These are phyloP conservation scores for Secale cereale DNA, from an alignment of 176 grass and related monocot genomes.

Conservation along the genomic window DNA sequence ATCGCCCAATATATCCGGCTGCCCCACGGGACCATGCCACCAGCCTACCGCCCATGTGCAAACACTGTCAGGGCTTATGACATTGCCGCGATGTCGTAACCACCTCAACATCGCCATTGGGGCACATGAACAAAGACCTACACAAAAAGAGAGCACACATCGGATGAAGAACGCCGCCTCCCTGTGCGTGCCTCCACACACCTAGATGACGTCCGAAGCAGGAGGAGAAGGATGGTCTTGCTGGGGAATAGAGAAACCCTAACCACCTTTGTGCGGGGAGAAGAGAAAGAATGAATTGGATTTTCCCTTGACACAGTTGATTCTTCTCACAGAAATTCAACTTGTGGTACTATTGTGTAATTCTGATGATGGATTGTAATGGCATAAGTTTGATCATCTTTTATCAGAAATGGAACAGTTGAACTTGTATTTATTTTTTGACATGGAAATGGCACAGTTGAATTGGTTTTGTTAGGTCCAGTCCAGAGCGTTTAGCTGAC, in stretches of 20 bases:
- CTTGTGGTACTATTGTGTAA: too few relatives aligned
- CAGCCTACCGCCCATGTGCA: not conserved
- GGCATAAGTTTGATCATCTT: not conserved
- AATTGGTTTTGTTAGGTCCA: constrained; percentile 27
- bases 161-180: not conserved
- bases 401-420: not conserved
- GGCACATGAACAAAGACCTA: not conserved
- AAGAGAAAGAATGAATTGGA: too few relatives aligned
- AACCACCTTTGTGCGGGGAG: too few relatives aligned
- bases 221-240: too few relatives aligned
- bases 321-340: too few relatives aligned
- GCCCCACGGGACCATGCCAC: too few relatives aligned
- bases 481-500: constrained; percentile 62
- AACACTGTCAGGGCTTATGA: not conserved
- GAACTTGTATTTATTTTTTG: too few relatives aligned
- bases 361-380: constrained; percentile 46
- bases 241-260: too few relatives aligned
- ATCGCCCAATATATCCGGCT: too few relatives aligned
- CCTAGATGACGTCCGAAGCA: too few relatives aligned
- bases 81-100: not conserved
- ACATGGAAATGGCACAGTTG: not conserved
- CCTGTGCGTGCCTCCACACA: too few relatives aligned
- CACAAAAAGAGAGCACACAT: not conserved
- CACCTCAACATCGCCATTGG: not conserved
- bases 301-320: too few relatives aligned